phyloP scores from a whole-genome alignment of 257 asterid genomes.

The Lithospermum erythrorhizon region DNA sequence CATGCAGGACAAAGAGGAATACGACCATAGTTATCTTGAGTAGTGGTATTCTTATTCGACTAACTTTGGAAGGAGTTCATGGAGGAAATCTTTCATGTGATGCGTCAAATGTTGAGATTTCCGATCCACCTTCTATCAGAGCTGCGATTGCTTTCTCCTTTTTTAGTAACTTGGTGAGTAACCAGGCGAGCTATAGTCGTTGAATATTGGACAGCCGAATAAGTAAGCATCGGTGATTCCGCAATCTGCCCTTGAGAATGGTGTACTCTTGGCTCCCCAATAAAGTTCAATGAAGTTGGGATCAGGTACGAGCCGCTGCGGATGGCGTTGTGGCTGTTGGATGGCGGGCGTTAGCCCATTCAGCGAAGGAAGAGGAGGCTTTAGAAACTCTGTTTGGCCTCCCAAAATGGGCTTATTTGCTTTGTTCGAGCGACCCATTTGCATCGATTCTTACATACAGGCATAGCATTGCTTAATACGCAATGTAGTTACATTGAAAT shows the following conservation, averaged over 20 bases:
- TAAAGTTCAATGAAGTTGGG: slow-evolving; percentile 19
- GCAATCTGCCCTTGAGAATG: slow-evolving; percentile 18
- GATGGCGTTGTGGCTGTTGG: slow-evolving; percentile 22
- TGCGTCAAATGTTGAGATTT: slow-evolving; percentile 21
- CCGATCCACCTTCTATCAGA: slow-evolving; percentile 16
- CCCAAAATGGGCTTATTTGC: slow-evolving; percentile 22
- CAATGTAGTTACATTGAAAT: background rate
- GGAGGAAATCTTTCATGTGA: slow-evolving; percentile 20
- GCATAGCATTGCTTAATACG: slow-evolving; percentile 15
- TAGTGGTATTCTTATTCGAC: slow-evolving; percentile 15
- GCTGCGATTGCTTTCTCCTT: slow-evolving; percentile 18
- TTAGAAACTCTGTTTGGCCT: slow-evolving; percentile 22
- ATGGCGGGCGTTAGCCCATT: slow-evolving; percentile 15
- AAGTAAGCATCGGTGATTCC: slow-evolving; percentile 21
- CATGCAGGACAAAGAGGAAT: slow-evolving; percentile 23
- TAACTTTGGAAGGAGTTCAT: slow-evolving; percentile 9
- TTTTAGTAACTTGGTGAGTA: slow-evolving; percentile 16
- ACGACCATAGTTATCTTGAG: slow-evolving; percentile 14
- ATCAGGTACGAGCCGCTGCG: slow-evolving; percentile 20
- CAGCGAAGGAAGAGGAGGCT: slow-evolving; percentile 9
- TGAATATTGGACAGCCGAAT: slow-evolving; percentile 21
- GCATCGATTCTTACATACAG: slow-evolving; percentile 15
- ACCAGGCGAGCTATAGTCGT: slow-evolving; percentile 22
- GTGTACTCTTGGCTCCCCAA: slow-evolving; percentile 20
- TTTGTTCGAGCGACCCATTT: slow-evolving; percentile 17